These are phyloP conservation scores for Edaphochlamys debaryana DNA, from an alignment of 139 green algal species.

Conservation along the genomic window DNA sequence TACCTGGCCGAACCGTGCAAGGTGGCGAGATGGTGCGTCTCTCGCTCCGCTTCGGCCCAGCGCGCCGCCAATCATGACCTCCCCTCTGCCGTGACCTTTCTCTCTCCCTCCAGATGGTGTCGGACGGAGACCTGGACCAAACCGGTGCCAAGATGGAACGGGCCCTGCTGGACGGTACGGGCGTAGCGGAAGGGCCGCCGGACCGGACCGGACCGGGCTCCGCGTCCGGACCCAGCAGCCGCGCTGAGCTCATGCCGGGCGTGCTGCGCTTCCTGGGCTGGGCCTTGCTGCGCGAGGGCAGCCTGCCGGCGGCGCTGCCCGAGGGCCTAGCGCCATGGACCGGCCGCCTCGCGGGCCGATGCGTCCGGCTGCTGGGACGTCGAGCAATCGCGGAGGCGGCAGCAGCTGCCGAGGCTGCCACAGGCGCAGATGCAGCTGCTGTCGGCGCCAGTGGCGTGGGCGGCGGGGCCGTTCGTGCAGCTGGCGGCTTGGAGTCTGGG, in stretches of 20 bases:
- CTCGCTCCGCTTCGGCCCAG: too few relatives aligned
- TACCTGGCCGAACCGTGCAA: too few relatives aligned
- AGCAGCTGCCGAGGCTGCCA: background rate
- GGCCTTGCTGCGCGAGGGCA: background rate
- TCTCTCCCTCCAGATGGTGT: too few relatives aligned
- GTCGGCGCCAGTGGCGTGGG: too few relatives aligned
- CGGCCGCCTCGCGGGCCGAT: background rate
- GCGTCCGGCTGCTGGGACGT: slow-evolving; percentile 3
- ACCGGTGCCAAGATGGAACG: too few relatives aligned
- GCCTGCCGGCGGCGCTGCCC: background rate
- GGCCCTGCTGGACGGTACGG: too few relatives aligned
- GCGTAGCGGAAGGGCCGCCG: too few relatives aligned
- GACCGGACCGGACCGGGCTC: too few relatives aligned
- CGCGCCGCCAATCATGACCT: too few relatives aligned
- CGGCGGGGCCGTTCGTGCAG: background rate
- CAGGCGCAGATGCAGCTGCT: background rate
- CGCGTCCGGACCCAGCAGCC: background rate
- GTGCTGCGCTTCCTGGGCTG: background rate
- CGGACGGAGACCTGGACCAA: too few relatives aligned
- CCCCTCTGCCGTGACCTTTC: too few relatives aligned
- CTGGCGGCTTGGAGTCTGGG: background rate
- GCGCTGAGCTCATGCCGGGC: background rate
- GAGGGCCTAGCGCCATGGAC: slow-evolving; percentile 10
- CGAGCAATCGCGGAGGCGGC: background rate
- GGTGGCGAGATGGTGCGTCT: too few relatives aligned